Conservation (phyloP, 164 flowering plant genomes). For the Litsea cubeba region DNA sequence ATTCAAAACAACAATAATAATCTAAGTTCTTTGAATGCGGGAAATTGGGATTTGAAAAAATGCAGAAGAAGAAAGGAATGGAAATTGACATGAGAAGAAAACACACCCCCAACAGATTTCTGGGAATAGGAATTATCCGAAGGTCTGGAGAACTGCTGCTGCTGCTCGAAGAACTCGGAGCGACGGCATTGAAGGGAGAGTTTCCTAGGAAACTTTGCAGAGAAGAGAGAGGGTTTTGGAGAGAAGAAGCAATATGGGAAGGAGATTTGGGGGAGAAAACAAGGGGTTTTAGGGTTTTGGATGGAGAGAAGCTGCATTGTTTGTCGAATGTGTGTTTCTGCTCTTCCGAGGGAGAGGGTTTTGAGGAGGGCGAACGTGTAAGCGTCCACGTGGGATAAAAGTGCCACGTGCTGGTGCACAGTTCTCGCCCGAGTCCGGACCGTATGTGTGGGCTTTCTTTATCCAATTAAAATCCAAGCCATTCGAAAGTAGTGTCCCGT, state of each 20-base stretch:
- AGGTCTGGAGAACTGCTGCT: slow-evolving; percentile 1
- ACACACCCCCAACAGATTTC: not conserved
- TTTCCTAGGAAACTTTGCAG: not conserved
- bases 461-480: too few species aligned
- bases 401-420: too few species aligned
- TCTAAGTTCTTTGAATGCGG: too few species aligned
- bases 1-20: not conserved
- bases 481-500: too few species aligned
- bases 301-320: not conserved
- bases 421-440: too few species aligned
- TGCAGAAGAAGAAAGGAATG: not conserved
- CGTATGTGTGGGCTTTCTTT: too few species aligned
- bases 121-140: not conserved
- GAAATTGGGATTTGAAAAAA: not conserved
- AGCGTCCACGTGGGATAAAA: too few species aligned
- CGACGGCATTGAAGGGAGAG: not conserved
- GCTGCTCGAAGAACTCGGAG: not conserved
- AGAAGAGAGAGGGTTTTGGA: not conserved
- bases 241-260: not conserved
- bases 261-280: not conserved
- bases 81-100: not conserved
- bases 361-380: not conserved
- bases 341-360: not conserved
- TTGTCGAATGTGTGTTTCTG: not conserved
- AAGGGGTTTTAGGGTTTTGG: not conserved